Base-by-base conservation (phyloP, 306 rosid species). In the Prunus mira region DNA sequence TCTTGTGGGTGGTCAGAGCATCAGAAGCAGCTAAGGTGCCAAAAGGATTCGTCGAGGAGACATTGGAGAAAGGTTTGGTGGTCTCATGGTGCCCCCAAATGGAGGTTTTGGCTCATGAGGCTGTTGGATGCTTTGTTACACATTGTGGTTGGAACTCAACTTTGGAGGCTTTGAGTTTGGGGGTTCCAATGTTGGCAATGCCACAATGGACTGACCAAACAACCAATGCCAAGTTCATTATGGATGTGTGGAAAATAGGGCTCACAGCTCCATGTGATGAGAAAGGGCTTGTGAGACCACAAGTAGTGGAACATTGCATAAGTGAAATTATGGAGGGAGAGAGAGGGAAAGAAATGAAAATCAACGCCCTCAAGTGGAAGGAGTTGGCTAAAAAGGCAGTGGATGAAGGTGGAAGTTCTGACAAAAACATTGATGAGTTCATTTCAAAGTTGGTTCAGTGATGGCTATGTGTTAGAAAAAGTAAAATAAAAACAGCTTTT, bases 1-100 rank as follows among this genome's bases (percentile, higher is more conserved):
- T 84, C 78, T 30, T 84, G 45, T 84, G 87, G 87, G 81, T 81
- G 15, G 82, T 84, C 1, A 77, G 85, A 45, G 80, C 28, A 15
- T 25, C 77, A 9, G 87, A 77, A 50, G 30, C 70, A 1, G 15
- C 3, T 0, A 80, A 77, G 38, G 60, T 84, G 3, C 85, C 85
- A 2, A 38, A 80, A 74, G 74, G 52, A 28, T 80, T 84, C 20
- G 62, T 17, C 19, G 79, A 84, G 14, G 79, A 69, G 38, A 67
- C 58, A 46, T 50, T 28, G 3, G 67, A 61, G 58, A 80, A 74
- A 27, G 77, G 69, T 25, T 60, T 73, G 41, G 66, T 73, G 56
- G 69, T 73, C 24, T 60, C 69, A 5, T 73, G 77, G 77, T 60
- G 77, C 45, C 12, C 55, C 68, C 58, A 60, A 25, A 30, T 60